phyloP scores from a whole-genome alignment of 345 rosid species.

The Populus alba region DNA sequence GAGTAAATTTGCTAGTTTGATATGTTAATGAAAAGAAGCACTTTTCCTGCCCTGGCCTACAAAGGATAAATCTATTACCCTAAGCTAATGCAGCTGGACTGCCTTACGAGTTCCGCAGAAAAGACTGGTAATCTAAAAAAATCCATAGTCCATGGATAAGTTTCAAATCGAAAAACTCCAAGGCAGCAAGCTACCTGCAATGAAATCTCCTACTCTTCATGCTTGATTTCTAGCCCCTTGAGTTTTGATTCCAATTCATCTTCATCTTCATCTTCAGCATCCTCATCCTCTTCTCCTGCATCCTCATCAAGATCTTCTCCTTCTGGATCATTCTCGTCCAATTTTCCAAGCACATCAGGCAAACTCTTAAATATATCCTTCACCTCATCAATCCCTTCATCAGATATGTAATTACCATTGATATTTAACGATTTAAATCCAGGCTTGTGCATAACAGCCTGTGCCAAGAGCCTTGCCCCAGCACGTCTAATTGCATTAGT shows the following conservation, averaged over 20 bases:
- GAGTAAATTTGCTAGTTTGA: background rate
- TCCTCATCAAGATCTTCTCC: conserved; percentile 77
- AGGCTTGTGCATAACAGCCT: conserved; percentile 22
- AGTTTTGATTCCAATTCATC: conserved; percentile 74
- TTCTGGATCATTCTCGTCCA: conserved; percentile 41
- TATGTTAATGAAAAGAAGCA: background rate
- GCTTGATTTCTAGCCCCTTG: conserved; percentile 60
- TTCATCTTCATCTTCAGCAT: conserved; percentile 35
- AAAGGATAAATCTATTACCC: conserved; percentile 9
- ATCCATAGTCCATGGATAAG: background rate
- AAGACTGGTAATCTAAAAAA: background rate
- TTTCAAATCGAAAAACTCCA: background rate
- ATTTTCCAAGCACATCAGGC: conserved; percentile 26
- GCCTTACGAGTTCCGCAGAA: conserved; percentile 4
- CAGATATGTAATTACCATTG: conserved; percentile 33
- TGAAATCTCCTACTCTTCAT: conserved; percentile 33
- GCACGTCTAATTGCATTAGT: conserved; percentile 28
- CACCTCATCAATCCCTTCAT: conserved; percentile 38
- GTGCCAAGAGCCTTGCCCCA: conserved; percentile 36
- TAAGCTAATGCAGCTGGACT: conserved; percentile 8
- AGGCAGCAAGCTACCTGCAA: background rate
- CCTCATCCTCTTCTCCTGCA: conserved; percentile 45
- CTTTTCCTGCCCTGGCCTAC: conserved; percentile 12
- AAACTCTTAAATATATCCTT: conserved; percentile 26
- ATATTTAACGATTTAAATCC: conserved; percentile 30